These are phyloP conservation scores for Flaveria brownii DNA, from an alignment of 129 eudicot species.

Conservation along the genomic window DNA sequence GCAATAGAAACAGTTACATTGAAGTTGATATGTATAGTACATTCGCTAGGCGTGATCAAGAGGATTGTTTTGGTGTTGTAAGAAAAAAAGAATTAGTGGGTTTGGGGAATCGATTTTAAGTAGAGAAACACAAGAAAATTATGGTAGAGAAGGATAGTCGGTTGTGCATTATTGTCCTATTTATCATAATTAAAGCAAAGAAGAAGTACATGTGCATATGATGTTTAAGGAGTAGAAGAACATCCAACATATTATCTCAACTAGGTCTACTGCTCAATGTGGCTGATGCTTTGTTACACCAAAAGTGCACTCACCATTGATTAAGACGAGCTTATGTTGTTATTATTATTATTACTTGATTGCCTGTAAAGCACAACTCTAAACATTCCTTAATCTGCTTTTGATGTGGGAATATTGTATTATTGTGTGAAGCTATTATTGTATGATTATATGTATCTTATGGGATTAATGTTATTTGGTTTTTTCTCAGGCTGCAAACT, in stretches of 20 bases:
- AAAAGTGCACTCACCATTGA: neutral
- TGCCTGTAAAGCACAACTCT: no score
- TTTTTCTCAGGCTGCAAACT: constrained; percentile 69
- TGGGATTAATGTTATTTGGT: neutral
- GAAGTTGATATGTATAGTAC: no score
- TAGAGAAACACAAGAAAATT: no score
- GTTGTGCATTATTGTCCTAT: no score
- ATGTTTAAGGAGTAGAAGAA: neutral
- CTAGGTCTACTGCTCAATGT: neutral
- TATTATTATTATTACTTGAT: no score
- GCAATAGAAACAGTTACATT: neutral
- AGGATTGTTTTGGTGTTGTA: no score
- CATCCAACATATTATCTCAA: neutral
- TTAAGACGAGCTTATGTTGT: no score
- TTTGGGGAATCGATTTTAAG: no score
- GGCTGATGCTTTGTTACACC: neutral
- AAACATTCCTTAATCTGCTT: neutral
- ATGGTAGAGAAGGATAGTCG: no score
- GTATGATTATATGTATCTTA: neutral
- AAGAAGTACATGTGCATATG: no score
- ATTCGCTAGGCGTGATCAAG: no score
- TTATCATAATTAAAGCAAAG: neutral
- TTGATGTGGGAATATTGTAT: neutral
- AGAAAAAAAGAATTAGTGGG: no score
- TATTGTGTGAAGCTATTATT: neutral